Conservation (phyloP, 495 filamentous ascomycete genomes). For the Terfezia claveryi region DNA sequence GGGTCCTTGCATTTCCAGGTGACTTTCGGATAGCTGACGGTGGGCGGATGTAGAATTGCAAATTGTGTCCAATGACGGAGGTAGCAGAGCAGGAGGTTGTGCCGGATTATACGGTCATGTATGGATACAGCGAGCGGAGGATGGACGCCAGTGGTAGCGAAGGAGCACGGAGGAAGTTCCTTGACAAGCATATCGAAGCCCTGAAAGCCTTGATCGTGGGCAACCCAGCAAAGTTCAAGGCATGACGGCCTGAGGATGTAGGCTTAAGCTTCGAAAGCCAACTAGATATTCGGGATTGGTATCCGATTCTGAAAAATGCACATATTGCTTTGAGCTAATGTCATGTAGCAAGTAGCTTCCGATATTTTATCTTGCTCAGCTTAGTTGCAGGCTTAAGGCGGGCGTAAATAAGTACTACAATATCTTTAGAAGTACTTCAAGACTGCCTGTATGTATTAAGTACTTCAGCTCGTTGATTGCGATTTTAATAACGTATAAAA, state of each 20-base stretch:
- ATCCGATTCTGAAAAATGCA: too few species aligned
- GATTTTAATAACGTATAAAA: too few species aligned
- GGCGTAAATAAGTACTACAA: too few species aligned
- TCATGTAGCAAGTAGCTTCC: too few species aligned
- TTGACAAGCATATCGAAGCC: slow-evolving; percentile 40
- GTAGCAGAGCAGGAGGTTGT: slow-evolving; percentile 33
- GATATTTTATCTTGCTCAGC: too few species aligned
- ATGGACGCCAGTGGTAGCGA: slow-evolving; percentile 32
- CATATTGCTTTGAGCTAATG: too few species aligned
- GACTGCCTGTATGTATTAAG: too few species aligned
- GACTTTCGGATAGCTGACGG: not conserved
- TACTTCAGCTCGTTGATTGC: too few species aligned
- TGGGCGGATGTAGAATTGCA: slow-evolving; percentile 29
- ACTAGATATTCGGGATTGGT: too few species aligned
- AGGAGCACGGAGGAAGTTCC: slow-evolving; percentile 31
- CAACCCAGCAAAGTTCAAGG: slow-evolving; percentile 35
- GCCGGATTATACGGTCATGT: slow-evolving; percentile 44
- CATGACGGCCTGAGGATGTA: not conserved
- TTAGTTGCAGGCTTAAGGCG: too few species aligned
- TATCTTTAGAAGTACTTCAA: too few species aligned
- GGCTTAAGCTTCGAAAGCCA: too few species aligned
- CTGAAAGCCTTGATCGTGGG: slow-evolving; percentile 39
- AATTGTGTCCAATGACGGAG: slow-evolving; percentile 27
- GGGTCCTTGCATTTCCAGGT: not conserved
- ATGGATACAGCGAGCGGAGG: slow-evolving; percentile 34